These are phyloP conservation scores for Colletotrichum truncatum DNA, from an alignment of 2,329 filamentous ascomycete genomes.

Conservation along the genomic window DNA sequence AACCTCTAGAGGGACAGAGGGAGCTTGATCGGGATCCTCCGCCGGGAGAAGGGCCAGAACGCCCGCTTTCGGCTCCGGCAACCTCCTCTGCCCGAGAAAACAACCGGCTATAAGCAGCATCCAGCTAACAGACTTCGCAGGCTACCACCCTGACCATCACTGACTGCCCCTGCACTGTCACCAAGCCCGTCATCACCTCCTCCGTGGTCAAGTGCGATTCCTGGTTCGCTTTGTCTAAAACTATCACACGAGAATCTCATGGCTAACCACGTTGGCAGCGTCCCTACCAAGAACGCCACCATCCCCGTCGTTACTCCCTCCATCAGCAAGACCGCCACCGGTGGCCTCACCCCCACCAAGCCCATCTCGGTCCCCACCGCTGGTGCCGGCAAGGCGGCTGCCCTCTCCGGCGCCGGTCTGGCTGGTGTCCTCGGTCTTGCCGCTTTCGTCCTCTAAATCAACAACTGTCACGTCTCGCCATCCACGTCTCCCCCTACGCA, in stretches of 20 bases:
- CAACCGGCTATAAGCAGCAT: neutral
- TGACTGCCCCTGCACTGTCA: conserved; percentile 76
- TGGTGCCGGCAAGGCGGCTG: conserved; percentile 65
- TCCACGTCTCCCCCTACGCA: conserved; percentile 49
- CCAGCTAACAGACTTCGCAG: conserved; percentile 47
- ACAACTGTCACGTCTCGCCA: conserved; percentile 43
- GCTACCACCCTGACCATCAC: conserved; percentile 76
- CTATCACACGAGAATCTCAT: neutral
- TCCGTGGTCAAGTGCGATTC: conserved; percentile 61
- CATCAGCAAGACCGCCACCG: conserved; percentile 41
- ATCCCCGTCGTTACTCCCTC: conserved; percentile 37
- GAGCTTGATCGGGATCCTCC: conserved; percentile 31
- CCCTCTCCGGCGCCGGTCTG: conserved; percentile 66
- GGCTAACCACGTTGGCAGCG: conserved; percentile 21
- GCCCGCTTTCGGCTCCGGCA: neutral
- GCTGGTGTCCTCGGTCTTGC: conserved; percentile 69
- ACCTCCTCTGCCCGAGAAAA: neutral
- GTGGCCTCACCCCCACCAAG: conserved; percentile 38
- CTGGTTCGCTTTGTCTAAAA: conserved; percentile 50
- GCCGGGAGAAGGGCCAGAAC: neutral
- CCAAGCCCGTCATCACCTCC: conserved; percentile 64
- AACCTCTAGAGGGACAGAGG: neutral
- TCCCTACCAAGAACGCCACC: conserved; percentile 33
- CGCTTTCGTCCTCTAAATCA: conserved; percentile 67
- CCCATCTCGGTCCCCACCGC: conserved; percentile 55